phyloP scores from a whole-genome alignment of 371 early-diverging fungal species.

The Catenaria anguillulae region DNA sequence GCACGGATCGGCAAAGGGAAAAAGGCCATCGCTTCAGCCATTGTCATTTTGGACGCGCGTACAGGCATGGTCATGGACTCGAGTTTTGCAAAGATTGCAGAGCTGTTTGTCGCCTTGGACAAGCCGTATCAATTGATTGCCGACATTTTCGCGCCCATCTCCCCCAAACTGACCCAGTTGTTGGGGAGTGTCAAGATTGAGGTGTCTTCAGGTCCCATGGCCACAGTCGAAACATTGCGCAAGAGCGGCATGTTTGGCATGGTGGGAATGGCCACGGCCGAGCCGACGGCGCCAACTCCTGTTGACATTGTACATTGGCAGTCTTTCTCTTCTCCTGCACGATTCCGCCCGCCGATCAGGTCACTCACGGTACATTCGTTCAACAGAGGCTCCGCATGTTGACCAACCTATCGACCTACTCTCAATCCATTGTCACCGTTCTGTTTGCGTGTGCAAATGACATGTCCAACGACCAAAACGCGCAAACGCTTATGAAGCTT shows the following conservation, averaged over 20 bases:
- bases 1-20: neutral
- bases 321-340: neutral
- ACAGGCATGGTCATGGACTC: neutral
- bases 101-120: neutral
- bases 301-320: neutral
- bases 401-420: neutral
- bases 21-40: neutral
- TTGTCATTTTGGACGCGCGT: neutral
- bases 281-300: neutral
- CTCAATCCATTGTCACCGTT: neutral
- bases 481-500: neutral
- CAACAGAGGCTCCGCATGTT: neutral
- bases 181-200: neutral
- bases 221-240: neutral
- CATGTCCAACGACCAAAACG: neutral
- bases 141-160: neutral
- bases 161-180: neutral
- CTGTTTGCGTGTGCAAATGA: conserved; percentile 1
- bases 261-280: neutral
- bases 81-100: neutral
- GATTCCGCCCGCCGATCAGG: too few species aligned
- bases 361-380: neutral
- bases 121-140: neutral
- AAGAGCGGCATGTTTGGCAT: neutral
- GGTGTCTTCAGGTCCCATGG: neutral